phyloP scores from a whole-genome alignment of 1,139 yeast species.

The Kurtzmaniella quercitrusa region DNA sequence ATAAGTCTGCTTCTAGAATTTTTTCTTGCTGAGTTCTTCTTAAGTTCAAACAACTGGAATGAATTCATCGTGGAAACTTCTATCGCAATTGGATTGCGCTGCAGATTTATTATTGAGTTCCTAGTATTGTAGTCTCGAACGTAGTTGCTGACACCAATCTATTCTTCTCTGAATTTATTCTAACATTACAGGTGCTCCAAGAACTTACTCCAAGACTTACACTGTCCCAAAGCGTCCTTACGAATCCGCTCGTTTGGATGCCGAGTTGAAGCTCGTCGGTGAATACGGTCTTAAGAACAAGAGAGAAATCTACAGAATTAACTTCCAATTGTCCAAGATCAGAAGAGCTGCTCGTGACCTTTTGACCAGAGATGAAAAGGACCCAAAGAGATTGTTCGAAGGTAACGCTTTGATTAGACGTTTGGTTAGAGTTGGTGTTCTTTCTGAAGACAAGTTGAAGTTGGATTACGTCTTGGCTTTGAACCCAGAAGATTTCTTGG shows the following conservation, averaged over 20 bases:
- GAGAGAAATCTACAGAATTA: constrained; percentile 99
- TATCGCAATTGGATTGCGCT: background rate
- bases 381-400: constrained; percentile 99
- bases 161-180: constrained; percentile 12
- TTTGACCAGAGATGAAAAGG: constrained; percentile 99
- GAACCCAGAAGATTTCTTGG: constrained; percentile 98
- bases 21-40: no score
- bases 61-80: no score
- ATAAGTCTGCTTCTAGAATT: constrained; percentile 7
- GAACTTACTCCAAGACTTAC: constrained; percentile 99
- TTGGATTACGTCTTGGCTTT: constrained; percentile 99
- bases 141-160: constrained; percentile 2
- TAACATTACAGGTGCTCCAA: constrained; percentile 78
- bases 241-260: constrained; percentile 99
- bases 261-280: constrained; percentile 99
- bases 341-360: constrained; percentile 99
- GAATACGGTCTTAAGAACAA: constrained; percentile 99
- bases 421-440: constrained; percentile 97
- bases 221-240: constrained; percentile 98
- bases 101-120: background rate
- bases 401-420: constrained; percentile 99
- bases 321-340: constrained; percentile 97
- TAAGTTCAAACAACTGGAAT: no score
- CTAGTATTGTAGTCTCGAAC: background rate
- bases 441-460: constrained; percentile 99